phyloP scores from a whole-genome alignment of 306 rosid species.

The Glycine latifolia region DNA sequence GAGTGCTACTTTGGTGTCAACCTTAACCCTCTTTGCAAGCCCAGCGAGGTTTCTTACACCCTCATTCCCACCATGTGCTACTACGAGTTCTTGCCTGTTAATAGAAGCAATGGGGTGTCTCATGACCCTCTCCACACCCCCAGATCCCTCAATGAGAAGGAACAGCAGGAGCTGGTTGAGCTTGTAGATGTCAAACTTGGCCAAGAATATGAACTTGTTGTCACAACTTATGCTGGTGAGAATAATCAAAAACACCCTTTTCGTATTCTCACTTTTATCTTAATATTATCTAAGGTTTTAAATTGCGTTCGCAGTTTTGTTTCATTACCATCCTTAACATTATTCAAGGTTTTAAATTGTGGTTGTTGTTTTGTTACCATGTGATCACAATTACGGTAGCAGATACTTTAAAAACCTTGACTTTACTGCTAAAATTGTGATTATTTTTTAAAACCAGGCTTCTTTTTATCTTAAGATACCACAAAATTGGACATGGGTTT shows the following conservation, averaged over 20 bases:
- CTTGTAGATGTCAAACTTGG: conserved; percentile 89
- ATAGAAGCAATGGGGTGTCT: conserved; percentile 57
- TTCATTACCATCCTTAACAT: neutral
- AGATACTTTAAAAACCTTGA: neutral
- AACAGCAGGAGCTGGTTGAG: conserved; percentile 70
- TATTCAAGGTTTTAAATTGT: too few species aligned
- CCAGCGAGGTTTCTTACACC: conserved; percentile 88
- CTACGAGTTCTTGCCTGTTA: conserved; percentile 83
- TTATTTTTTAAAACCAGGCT: neutral
- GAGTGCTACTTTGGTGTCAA: conserved; percentile 97
- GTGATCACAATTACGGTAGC: too few species aligned
- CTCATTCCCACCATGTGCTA: conserved; percentile 94
- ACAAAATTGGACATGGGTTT: conserved; percentile 1
- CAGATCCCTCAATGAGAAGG: conserved; percentile 62
- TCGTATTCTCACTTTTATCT: neutral
- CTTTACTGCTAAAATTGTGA: neutral
- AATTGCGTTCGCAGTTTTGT: neutral
- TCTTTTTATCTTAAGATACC: neutral
- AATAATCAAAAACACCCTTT: neutral
- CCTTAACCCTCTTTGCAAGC: conserved; percentile 83
- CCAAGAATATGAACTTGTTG: conserved; percentile 91
- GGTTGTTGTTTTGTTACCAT: too few species aligned
- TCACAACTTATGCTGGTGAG: conserved; percentile 93
- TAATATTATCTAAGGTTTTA: neutral
- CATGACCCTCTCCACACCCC: conserved; percentile 41